phyloP scores from a whole-genome alignment of 1,139 yeast genomes.

The Suzukiozyma palmioleophila region DNA sequence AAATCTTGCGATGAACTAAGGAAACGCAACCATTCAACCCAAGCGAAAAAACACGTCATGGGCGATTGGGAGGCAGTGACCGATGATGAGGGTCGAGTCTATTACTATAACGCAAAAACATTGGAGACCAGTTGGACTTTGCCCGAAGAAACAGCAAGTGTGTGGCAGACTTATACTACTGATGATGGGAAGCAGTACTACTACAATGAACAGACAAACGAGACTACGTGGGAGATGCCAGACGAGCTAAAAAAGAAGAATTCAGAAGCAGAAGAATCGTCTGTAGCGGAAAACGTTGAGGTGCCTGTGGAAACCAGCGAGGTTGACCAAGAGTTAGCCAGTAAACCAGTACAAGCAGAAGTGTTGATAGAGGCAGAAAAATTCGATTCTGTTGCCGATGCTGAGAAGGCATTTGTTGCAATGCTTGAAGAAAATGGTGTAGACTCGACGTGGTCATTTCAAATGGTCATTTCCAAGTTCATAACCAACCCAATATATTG shows the following conservation, averaged over 20 bases:
- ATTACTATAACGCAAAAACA: constrained; percentile 66
- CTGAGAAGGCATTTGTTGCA: constrained; percentile 43
- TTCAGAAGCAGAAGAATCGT: constrained; percentile 2
- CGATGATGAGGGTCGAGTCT: constrained; percentile 64
- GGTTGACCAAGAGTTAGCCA: constrained; percentile 11
- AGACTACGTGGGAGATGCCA: constrained; percentile 82
- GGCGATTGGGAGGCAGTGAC: constrained; percentile 58
- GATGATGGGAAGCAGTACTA: constrained; percentile 74
- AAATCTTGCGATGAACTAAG: too few relatives aligned
- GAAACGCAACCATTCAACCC: too few relatives aligned
- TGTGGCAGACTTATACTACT: constrained; percentile 65
- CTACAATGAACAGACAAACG: constrained; percentile 59
- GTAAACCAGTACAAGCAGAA: constrained; percentile 9
- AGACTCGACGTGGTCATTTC: constrained; percentile 76
- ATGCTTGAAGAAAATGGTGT: constrained; percentile 53
- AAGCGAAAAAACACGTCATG: constrained; percentile 4
- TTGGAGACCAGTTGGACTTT: constrained; percentile 79
- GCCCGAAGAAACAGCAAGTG: constrained; percentile 47
- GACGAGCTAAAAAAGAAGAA: constrained; percentile 23
- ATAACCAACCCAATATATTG: constrained; percentile 65
- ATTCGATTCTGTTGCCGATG: constrained; percentile 25
- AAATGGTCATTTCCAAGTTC: constrained; percentile 56
- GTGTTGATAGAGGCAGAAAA: constrained; percentile 14
- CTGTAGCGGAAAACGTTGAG: constrained; percentile 6
- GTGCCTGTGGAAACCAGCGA: constrained; percentile 8